phyloP scores from a whole-genome alignment of 805 yeast species.

The Sugiyamaella floridensis region DNA sequence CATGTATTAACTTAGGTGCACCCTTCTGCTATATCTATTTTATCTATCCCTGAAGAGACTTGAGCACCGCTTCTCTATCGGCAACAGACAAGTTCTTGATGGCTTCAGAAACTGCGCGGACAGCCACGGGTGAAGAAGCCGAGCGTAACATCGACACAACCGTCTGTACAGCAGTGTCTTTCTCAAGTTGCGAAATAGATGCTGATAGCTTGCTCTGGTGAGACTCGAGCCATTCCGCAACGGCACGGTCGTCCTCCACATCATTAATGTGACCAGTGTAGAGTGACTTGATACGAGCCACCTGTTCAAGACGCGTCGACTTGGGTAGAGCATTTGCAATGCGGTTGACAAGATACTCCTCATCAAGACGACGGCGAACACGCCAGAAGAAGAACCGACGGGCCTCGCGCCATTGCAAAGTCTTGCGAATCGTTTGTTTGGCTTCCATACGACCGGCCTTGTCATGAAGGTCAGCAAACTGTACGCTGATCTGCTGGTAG shows the following conservation, averaged over 20 bases:
- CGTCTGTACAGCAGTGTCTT: constrained; percentile 20
- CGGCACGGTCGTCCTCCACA: constrained; percentile 65
- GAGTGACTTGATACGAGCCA: constrained; percentile 84
- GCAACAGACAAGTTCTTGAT: constrained; percentile 27
- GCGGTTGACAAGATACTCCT: constrained; percentile 76
- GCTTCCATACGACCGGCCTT: constrained; percentile 96
- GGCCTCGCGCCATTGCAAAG: constrained; percentile 76
- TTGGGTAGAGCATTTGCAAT: constrained; percentile 56
- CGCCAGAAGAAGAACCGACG: constrained; percentile 99
- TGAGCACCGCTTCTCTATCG: constrained; percentile 30
- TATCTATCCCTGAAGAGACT: constrained; percentile 9
- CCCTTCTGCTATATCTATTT: neutral
- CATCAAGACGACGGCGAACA: constrained; percentile 88
- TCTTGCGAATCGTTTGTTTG: constrained; percentile 82
- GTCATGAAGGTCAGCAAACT: constrained; percentile 97
- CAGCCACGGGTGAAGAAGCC: constrained; percentile 10
- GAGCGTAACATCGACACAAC: constrained; percentile 17
- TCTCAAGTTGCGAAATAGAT: constrained; percentile 18
- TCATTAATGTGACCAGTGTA: constrained; percentile 61
- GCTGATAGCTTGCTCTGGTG: constrained; percentile 56
- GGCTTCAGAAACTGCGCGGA: constrained; percentile 26
- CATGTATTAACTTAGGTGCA: neutral
- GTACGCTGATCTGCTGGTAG: constrained; percentile 86
- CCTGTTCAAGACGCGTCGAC: constrained; percentile 68
- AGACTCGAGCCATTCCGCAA: constrained; percentile 80